Conservation (phyloP, 441 rosid genomes). For the Erysimum pusillum region DNA sequence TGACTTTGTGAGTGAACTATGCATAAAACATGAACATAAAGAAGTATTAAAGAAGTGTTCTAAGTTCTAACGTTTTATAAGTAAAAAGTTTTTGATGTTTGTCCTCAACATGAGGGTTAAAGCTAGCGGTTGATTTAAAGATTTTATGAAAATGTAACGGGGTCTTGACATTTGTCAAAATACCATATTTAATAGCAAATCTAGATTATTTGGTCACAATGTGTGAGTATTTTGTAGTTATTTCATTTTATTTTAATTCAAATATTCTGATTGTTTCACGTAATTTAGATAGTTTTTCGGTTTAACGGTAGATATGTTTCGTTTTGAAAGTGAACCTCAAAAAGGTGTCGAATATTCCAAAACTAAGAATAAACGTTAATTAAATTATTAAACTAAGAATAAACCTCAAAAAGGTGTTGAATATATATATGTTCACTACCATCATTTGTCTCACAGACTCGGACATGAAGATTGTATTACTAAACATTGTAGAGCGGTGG, state of each 20-base stretch:
- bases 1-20: neutral
- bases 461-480: neutral
- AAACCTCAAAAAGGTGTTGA: too few species aligned
- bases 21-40: neutral
- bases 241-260: neutral
- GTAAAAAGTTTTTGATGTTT: neutral
- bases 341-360: neutral
- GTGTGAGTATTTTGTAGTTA: neutral
- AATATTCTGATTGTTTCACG: neutral
- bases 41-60: neutral
- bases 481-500: too few species aligned
- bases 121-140: neutral
- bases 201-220: neutral
- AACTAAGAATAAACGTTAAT: neutral
- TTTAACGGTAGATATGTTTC: neutral
- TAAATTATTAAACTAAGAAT: too few species aligned
- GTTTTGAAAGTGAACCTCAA: neutral
- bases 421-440: neutral
- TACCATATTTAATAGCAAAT: neutral
- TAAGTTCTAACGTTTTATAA: slow-evolving; percentile 33
- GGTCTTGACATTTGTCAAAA: slow-evolving; percentile 32
- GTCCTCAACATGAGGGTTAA: neutral
- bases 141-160: neutral
- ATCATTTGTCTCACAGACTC: neutral
- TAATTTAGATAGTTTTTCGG: neutral